Evolutionary conservation across 495 filamentous ascomycete genomes (phyloP).

Genomic region (Rhizodiscina lignyota): DNA sequence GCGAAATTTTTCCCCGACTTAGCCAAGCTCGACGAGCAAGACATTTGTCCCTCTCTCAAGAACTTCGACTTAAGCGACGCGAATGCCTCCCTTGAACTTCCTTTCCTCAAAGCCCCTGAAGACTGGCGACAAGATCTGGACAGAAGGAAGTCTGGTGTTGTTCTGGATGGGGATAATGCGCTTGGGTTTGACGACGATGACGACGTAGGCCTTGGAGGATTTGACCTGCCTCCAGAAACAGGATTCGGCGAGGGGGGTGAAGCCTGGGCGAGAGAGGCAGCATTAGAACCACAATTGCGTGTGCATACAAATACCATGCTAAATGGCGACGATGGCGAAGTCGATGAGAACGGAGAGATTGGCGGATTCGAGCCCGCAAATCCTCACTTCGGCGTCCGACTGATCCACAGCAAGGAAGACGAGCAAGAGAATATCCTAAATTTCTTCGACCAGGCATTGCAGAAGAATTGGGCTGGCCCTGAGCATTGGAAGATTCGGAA

Average conservation of each 20-base stretch:
- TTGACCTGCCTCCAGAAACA: slow-evolving; percentile 51
- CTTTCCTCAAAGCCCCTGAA: slow-evolving; percentile 79
- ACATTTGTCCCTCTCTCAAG: slow-evolving; percentile 90
- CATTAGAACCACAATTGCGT: slow-evolving; percentile 42
- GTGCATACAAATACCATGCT: slow-evolving; percentile 32
- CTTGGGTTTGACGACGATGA: slow-evolving; percentile 64
- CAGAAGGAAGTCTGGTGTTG: slow-evolving; percentile 60
- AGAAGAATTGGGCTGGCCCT: slow-evolving; percentile 97
- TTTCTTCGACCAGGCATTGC: slow-evolving; percentile 89
- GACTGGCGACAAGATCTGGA: slow-evolving; percentile 45
- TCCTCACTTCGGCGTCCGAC: slow-evolving; percentile 52
- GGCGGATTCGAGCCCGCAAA: slow-evolving; percentile 42
- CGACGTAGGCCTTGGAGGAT: slow-evolving; percentile 51
- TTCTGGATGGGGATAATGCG: slow-evolving; percentile 68
- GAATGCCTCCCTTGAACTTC: slow-evolving; percentile 70
- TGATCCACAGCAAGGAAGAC: slow-evolving; percentile 42
- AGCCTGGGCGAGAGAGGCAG: slow-evolving; percentile 52
- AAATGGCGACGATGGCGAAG: slow-evolving; percentile 35
- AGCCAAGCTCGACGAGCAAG: slow-evolving; percentile 56
- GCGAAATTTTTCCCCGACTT: slow-evolving; percentile 80
- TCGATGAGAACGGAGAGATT: slow-evolving; percentile 20
- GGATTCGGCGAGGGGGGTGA: slow-evolving; percentile 65
- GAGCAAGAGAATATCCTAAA: slow-evolving; percentile 84
- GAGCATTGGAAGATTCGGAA: slow-evolving; percentile 96
- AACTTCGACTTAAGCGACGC: slow-evolving; percentile 78